Percentiles rank a stretch among this genome's conserved stretches.
These are phyloP conservation scores for Neodidymelliopsis sp. DNA, from an alignment of 2,329 filamentous ascomycete species.

Conservation along the genomic window DNA sequence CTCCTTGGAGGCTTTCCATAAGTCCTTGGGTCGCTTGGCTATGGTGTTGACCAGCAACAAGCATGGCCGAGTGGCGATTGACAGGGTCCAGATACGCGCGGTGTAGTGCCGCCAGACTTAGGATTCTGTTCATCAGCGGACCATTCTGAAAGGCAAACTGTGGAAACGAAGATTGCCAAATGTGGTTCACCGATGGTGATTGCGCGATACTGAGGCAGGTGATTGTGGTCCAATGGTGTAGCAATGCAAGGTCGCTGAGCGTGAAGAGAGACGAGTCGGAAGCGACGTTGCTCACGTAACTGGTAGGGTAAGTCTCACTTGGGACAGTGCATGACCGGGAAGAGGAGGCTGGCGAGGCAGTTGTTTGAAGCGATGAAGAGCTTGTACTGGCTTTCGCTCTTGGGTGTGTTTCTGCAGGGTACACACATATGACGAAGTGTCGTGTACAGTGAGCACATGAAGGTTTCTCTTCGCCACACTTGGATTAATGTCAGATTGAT, in stretches of 20 bases:
- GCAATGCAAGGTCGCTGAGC: slow-evolving; percentile 22
- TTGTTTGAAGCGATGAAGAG: neutral
- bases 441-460: slow-evolving; percentile 20
- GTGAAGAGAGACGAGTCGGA: slow-evolving; percentile 11
- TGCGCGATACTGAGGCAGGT: slow-evolving; percentile 23
- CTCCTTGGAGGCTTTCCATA: slow-evolving; percentile 9
- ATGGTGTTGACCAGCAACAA: slow-evolving; percentile 21
- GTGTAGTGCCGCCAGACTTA: slow-evolving; percentile 25
- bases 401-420: neutral
- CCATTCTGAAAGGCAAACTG: slow-evolving; percentile 19
- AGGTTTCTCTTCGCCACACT: slow-evolving; percentile 25
- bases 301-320: neutral
- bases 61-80: slow-evolving; percentile 13
- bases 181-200: slow-evolving; percentile 16
- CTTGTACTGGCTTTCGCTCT: slow-evolving; percentile 1
- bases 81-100: slow-evolving; percentile 23
- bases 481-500: neutral
- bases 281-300: slow-evolving; percentile 1
- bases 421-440: slow-evolving; percentile 16
- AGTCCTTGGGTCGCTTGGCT: slow-evolving; percentile 21
- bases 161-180: slow-evolving; percentile 23
- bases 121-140: slow-evolving; percentile 24
- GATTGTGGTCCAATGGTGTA: slow-evolving; percentile 27
- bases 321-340: neutral
- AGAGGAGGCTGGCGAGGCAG: neutral